Evolutionary conservation across 352 stramenopile genomes (phyloP).

Genomic region (Aphanomyces euteiches): DNA sequence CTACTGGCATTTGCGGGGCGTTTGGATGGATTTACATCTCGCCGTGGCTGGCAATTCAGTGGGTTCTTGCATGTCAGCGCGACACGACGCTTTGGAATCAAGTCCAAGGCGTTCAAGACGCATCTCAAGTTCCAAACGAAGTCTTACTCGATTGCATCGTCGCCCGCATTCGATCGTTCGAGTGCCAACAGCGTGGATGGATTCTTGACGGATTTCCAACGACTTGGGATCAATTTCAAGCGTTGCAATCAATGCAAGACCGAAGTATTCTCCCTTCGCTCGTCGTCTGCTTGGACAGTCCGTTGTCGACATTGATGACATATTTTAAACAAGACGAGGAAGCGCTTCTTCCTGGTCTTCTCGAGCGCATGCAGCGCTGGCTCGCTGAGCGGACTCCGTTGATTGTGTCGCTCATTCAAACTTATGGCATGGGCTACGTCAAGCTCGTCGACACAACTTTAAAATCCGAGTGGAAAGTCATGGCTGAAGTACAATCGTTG

Average conservation of each 20-base stretch:
- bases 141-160: constrained; percentile 7
- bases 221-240: background rate
- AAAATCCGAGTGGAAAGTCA: constrained; percentile 4
- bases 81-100: background rate
- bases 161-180: constrained; percentile 5
- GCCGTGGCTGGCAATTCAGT: background rate
- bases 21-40: constrained; percentile 6
- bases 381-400: background rate
- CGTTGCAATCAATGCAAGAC: background rate
- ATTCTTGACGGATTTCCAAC: constrained; percentile 19
- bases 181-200: constrained; percentile 6
- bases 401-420: background rate
- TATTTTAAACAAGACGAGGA: background rate
- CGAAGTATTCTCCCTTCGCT: background rate
- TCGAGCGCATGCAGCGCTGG: constrained; percentile 18
- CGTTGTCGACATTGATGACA: background rate
- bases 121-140: background rate
- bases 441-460: background rate
- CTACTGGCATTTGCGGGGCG: background rate
- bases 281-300: constrained; percentile 1
- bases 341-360: background rate
- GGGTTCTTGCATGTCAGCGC: constrained; percentile 5
- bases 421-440: constrained; percentile 19
- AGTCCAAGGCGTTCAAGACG: background rate
- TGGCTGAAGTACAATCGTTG: background rate